These are phyloP conservation scores for Domatiomyces catenatus DNA, from an alignment of 2,329 filamentous ascomycete species.

Conservation along the genomic window DNA sequence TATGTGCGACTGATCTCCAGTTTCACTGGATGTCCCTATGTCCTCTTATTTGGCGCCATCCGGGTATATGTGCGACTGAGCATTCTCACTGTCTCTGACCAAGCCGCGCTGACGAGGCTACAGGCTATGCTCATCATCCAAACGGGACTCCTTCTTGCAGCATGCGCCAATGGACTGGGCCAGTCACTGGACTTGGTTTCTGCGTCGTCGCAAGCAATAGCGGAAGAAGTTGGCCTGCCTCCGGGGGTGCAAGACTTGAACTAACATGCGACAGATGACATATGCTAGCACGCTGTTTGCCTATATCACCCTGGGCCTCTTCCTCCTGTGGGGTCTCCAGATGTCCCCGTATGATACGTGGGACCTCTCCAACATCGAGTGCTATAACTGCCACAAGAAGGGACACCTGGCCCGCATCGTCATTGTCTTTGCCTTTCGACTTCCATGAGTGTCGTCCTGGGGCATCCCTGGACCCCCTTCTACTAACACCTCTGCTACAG, in stretches of 20 bases:
- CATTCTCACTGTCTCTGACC: conserved; percentile 10
- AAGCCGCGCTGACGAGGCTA: neutral
- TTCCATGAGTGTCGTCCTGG: conserved; percentile 29
- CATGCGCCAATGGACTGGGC: conserved; percentile 21
- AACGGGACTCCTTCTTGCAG: conserved; percentile 19
- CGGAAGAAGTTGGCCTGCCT: neutral
- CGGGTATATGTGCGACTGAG: conserved; percentile 21
- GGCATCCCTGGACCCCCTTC: conserved; percentile 15
- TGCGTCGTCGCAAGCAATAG: neutral
- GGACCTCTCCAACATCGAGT: too few relatives aligned
- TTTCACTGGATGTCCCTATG: too few relatives aligned
- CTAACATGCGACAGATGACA: conserved; percentile 24
- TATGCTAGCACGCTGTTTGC: conserved; percentile 29
- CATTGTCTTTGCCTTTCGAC: conserved; percentile 26
- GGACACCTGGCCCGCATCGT: conserved; percentile 27
- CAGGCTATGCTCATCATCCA: conserved; percentile 20
- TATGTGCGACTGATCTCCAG: too few relatives aligned
- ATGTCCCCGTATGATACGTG: conserved; percentile 22
- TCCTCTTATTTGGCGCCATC: conserved; percentile 21
- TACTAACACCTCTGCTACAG: neutral
- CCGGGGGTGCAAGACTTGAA: conserved; percentile 1
- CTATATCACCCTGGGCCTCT: conserved; percentile 26
- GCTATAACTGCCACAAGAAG: too few relatives aligned
- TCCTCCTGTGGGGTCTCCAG: conserved; percentile 27
- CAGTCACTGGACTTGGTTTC: conserved; percentile 18